Evolutionary conservation across 352 stramenopile species (phyloP).

Genomic region (Phytophthora constricta): DNA sequence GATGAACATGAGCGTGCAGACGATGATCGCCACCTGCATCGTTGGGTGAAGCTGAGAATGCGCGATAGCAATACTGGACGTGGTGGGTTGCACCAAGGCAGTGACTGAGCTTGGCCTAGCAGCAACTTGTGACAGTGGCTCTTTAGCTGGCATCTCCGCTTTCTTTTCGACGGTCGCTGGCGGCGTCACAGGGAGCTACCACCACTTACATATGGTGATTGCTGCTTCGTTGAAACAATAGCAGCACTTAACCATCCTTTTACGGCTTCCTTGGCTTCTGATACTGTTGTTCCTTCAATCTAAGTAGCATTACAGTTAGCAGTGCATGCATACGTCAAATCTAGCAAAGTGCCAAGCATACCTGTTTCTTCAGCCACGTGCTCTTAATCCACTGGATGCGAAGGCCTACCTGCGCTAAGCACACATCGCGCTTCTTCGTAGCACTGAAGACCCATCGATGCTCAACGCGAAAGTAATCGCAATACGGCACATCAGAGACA

Average conservation of each 20-base stretch:
- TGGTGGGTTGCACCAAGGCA: not conserved
- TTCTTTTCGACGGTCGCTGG: not conserved
- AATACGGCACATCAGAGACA: constrained; percentile 84
- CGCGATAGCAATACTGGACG: not conserved
- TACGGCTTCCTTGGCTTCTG: constrained; percentile 68
- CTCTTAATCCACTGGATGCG: constrained; percentile 81
- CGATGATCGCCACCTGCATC: constrained; percentile 51
- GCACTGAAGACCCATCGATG: constrained; percentile 86
- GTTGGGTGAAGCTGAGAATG: constrained; percentile 21
- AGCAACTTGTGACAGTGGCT: not conserved
- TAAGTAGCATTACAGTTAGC: constrained; percentile 20
- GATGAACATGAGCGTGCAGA: constrained; percentile 73
- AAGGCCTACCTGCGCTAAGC: constrained; percentile 68
- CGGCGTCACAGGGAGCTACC: constrained; percentile 1
- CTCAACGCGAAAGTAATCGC: constrained; percentile 89
- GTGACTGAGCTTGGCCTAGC: not conserved
- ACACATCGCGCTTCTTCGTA: constrained; percentile 44
- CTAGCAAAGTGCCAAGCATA: constrained; percentile 30
- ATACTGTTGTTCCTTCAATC: constrained; percentile 83
- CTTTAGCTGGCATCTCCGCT: constrained; percentile 7
- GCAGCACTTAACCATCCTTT: constrained; percentile 62
- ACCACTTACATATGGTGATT: not conserved
- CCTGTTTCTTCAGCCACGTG: constrained; percentile 90
- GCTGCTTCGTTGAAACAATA: constrained; percentile 29
- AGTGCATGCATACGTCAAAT: too few relatives aligned